phyloP scores from a whole-genome alignment of 2,329 filamentous ascomycete genomes.

The Calonectria crousiana region DNA sequence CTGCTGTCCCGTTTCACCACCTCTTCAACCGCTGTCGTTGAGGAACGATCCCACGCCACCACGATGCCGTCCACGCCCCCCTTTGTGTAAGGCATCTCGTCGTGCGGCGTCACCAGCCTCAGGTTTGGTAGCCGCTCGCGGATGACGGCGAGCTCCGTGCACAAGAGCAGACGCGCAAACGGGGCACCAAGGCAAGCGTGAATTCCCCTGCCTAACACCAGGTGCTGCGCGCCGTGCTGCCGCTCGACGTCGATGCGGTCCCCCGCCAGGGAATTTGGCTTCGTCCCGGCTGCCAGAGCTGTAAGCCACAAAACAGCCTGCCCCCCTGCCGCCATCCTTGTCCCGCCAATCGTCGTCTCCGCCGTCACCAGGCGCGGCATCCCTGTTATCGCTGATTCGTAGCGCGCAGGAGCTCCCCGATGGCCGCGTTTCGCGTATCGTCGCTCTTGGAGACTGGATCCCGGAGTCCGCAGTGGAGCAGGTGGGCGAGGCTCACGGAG shows the following conservation, averaged over 20 bases:
- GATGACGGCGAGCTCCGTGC: not conserved
- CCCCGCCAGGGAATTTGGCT: not conserved
- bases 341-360: slow-evolving; percentile 2
- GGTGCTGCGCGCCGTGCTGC: not conserved
- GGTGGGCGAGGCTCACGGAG: not conserved
- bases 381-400: slow-evolving; percentile 9
- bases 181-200: slow-evolving; percentile 6
- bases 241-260: not conserved
- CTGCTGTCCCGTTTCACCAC: not conserved
- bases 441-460: not conserved
- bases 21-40: not conserved
- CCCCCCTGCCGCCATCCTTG: not conserved
- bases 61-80: not conserved
- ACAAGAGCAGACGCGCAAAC: slow-evolving; percentile 11
- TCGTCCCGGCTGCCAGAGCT: slow-evolving; percentile 14
- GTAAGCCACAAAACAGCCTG: slow-evolving; percentile 11
- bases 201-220: slow-evolving; percentile 2
- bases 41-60: not conserved
- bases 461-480: not conserved
- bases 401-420: not conserved
- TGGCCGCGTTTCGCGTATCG: not conserved
- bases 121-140: not conserved
- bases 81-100: not conserved
- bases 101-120: not conserved
- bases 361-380: slow-evolving; percentile 3